Conservation (phyloP, 1,139 yeast species). For the Scheffersomyces lignicola region DNA sequence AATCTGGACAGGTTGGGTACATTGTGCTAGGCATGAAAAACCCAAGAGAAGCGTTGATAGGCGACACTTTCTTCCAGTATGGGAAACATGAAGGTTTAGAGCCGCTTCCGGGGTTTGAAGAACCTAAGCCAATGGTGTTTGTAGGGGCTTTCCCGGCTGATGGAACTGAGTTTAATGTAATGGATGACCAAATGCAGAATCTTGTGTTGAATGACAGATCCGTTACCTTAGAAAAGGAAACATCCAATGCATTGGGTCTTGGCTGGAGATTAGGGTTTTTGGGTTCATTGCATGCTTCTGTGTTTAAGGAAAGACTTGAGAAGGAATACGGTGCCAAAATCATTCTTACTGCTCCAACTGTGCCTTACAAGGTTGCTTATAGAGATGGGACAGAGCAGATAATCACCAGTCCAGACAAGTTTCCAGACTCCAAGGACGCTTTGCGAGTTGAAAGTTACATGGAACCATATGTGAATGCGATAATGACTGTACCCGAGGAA, state of each 20-base stretch:
- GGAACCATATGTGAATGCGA: constrained; percentile 90
- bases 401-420: constrained; percentile 88
- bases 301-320: constrained; percentile 85
- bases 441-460: constrained; percentile 57
- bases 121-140: constrained; percentile 96
- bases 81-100: constrained; percentile 62
- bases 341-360: constrained; percentile 94
- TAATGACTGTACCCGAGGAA: constrained; percentile 89
- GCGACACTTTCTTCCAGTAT: constrained; percentile 82
- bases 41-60: constrained; percentile 83
- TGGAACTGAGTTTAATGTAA: constrained; percentile 82
- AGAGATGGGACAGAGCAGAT: constrained; percentile 62
- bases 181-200: constrained; percentile 89
- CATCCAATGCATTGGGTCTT: constrained; percentile 92
- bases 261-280: constrained; percentile 97
- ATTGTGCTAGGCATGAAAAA: constrained; percentile 91
- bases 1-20: constrained; percentile 94
- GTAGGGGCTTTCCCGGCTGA: constrained; percentile 98
- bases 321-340: constrained; percentile 92
- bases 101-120: constrained; percentile 93
- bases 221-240: constrained; percentile 84
- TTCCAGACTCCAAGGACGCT: constrained; percentile 61
- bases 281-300: constrained; percentile 94
- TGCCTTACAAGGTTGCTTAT: constrained; percentile 77
- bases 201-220: constrained; percentile 89